phyloP scores from a whole-genome alignment of 78 protist genomes.

The Cavenderia fasciculata region DNA sequence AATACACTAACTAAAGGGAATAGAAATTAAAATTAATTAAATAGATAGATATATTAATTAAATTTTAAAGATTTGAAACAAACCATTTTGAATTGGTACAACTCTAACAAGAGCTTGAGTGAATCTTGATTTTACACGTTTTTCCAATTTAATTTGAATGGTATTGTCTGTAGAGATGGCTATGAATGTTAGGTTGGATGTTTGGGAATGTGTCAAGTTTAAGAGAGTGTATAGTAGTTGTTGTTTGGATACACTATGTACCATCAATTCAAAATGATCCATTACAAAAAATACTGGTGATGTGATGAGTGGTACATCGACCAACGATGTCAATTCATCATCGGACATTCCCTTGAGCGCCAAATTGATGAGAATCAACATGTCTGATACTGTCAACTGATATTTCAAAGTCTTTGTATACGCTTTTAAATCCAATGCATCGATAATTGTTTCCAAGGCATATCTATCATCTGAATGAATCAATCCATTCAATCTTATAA shows the following conservation, averaged over 20 bases:
- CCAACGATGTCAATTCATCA: not conserved
- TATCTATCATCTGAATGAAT: slow-evolving; percentile 5
- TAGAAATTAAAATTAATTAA: not conserved
- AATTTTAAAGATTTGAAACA: no score
- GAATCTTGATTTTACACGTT: slow-evolving; percentile 59
- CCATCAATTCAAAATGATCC: slow-evolving; percentile 33
- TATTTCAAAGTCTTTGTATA: not conserved
- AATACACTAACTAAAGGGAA: not conserved
- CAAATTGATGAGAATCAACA: not conserved
- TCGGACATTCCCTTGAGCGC: not conserved
- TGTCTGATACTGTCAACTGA: not conserved
- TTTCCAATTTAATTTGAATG: slow-evolving; percentile 21
- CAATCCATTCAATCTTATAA: slow-evolving; percentile 7
- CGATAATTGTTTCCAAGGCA: slow-evolving; percentile 12
- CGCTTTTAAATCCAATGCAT: not conserved
- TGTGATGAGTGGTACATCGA: not conserved
- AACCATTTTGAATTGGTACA: no score
- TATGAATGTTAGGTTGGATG: slow-evolving; percentile 7
- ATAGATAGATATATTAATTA: not conserved
- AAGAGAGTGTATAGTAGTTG: slow-evolving; percentile 30
- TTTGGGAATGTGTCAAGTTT: slow-evolving; percentile 37
- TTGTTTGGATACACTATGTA: not conserved
- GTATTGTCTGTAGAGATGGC: slow-evolving; percentile 1
- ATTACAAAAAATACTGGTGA: slow-evolving; percentile 21
- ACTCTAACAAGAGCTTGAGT: not conserved